These are phyloP conservation scores for Phytophthora citrophthora DNA, from an alignment of 352 stramenopile genomes.

Conservation along the genomic window DNA sequence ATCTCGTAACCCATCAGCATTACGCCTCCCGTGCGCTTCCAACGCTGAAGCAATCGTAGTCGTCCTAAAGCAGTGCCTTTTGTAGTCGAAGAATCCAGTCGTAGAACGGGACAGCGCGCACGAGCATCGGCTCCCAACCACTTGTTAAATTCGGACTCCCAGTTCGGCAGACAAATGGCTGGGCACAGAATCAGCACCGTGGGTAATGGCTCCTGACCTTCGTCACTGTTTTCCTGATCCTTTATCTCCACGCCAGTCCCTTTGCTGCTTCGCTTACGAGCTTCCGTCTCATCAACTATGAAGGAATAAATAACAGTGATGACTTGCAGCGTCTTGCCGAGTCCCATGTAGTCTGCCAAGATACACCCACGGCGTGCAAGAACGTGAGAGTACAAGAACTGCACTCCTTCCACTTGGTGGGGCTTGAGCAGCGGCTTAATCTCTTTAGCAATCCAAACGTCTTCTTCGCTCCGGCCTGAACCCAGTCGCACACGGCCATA, in stretches of 20 bases:
- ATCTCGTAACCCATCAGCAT: constrained; percentile 92
- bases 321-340: constrained; percentile 90
- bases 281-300: constrained; percentile 58
- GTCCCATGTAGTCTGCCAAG: constrained; percentile 91
- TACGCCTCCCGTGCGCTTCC: constrained; percentile 77
- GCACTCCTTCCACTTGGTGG: constrained; percentile 77
- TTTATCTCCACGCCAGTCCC: neutral
- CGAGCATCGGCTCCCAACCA: constrained; percentile 86
- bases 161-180: constrained; percentile 97
- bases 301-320: constrained; percentile 88
- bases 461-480: constrained; percentile 6
- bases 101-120: constrained; percentile 60
- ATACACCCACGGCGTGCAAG: constrained; percentile 73
- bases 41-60: constrained; percentile 68
- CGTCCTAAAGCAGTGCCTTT: constrained; percentile 61
- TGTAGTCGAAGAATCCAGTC: constrained; percentile 65
- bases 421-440: constrained; percentile 80
- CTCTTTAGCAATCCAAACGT: constrained; percentile 76
- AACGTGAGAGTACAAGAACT: constrained; percentile 74
- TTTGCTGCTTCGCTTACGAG: constrained; percentile 11
- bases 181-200: constrained; percentile 94
- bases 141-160: constrained; percentile 97
- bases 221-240: neutral
- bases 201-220: constrained; percentile 22
- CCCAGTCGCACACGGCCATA: constrained; percentile 62